These are phyloP conservation scores for Porcisia deanei DNA, from an alignment of 208 protist genomes.

Conservation along the genomic window DNA sequence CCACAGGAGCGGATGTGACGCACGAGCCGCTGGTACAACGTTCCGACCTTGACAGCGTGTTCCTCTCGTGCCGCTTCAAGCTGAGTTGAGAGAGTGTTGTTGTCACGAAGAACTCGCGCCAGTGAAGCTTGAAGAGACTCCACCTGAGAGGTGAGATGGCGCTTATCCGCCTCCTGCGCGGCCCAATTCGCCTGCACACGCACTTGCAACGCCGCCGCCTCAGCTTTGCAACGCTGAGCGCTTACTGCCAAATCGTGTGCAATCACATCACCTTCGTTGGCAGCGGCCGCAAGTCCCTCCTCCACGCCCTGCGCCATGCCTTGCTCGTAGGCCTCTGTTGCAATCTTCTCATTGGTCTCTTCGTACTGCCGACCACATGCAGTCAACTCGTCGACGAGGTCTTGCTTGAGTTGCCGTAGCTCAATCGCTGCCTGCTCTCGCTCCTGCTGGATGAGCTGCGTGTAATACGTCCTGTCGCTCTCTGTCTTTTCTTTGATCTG, in stretches of 20 bases:
- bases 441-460: conserved; percentile 68
- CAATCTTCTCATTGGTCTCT: conserved; percentile 46
- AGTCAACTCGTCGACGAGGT: conserved; percentile 61
- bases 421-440: conserved; percentile 51
- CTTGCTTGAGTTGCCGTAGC: conserved; percentile 62
- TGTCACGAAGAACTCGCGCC: conserved; percentile 24
- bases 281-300: conserved; percentile 50
- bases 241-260: conserved; percentile 56
- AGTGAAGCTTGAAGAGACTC: conserved; percentile 33
- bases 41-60: conserved; percentile 22
- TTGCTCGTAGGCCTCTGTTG: conserved; percentile 58
- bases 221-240: conserved; percentile 46
- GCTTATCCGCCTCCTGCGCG: conserved; percentile 47
- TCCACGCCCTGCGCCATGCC: conserved; percentile 57
- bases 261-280: conserved; percentile 47
- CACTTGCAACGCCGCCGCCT: conserved; percentile 53
- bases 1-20: conserved; percentile 26
- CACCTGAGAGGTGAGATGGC: conserved; percentile 39
- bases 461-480: conserved; percentile 61
- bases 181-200: conserved; percentile 41
- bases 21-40: conserved; percentile 24
- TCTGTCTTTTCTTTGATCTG: conserved; percentile 63
- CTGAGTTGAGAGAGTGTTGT: conserved; percentile 16
- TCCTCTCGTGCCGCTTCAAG: conserved; percentile 25
- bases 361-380: conserved; percentile 54